Conservation (phyloP, 768 basidiomycete species). For the Hydnum rufescens region DNA sequence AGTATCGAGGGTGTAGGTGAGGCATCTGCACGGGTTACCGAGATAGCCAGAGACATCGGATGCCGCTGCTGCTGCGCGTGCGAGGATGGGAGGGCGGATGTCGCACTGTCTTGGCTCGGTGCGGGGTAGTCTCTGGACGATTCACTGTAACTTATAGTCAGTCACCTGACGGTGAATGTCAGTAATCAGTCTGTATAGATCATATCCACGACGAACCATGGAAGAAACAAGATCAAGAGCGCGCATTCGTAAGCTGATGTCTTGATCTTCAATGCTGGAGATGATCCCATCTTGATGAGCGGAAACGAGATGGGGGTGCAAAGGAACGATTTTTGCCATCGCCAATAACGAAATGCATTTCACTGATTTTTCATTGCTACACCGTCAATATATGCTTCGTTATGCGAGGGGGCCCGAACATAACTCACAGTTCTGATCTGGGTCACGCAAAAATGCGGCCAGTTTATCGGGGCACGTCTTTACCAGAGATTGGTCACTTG, state of each 20-base stretch:
- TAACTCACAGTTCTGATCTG: conserved; percentile 81
- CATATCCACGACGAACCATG: conserved; percentile 37
- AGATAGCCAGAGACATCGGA: no score
- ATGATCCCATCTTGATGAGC: conserved; percentile 87
- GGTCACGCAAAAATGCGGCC: conserved; percentile 74
- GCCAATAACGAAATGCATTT: conserved; percentile 94
- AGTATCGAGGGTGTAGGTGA: no score
- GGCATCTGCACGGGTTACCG: no score
- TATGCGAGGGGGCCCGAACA: neutral
- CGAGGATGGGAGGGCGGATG: conserved; percentile 26
- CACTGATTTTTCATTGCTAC: conserved; percentile 30
- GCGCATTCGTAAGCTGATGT: conserved; percentile 90
- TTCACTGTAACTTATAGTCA: conserved; percentile 62
- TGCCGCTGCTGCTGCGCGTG: conserved; percentile 27
- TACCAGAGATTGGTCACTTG: conserved; percentile 61
- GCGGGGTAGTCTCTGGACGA: conserved; percentile 77
- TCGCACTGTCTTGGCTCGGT: conserved; percentile 24
- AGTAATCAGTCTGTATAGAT: neutral
- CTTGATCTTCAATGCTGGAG: conserved; percentile 74
- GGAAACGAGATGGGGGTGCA: conserved; percentile 72
- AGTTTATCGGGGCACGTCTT: conserved; percentile 83
- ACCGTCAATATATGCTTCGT: neutral
- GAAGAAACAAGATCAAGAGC: conserved; percentile 85
- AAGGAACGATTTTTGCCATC: conserved; percentile 87
- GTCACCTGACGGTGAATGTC: conserved; percentile 38